Percentiles rank a stretch among this genome's conserved stretches.
Evolutionary conservation across 2,329 filamentous ascomycete genomes (phyloP).

Genomic region (Botryotinia calthae): DNA sequence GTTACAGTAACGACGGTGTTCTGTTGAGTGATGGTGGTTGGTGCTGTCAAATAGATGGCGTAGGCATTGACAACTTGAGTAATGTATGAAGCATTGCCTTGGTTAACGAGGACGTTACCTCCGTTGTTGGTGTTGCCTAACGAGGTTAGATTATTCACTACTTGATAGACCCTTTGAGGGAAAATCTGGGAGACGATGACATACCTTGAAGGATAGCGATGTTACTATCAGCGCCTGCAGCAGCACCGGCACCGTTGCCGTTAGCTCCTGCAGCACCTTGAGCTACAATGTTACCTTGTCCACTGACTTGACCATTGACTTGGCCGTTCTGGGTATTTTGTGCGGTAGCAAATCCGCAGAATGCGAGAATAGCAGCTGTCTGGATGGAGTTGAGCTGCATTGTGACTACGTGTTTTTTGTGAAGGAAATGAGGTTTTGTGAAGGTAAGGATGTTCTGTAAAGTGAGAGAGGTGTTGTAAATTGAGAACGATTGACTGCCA

Average conservation of each 20-base stretch:
- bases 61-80: constrained; percentile 26
- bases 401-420: not conserved
- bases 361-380: not conserved
- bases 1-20: constrained; percentile 20
- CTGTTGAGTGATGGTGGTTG: constrained; percentile 22
- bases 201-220: not conserved
- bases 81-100: not conserved
- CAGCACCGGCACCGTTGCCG: not conserved
- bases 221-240: not conserved
- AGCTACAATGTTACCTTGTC: not conserved
- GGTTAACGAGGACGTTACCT: not conserved
- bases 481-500: not conserved
- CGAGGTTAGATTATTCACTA: not conserved
- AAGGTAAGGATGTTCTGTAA: not conserved
- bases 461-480: not conserved
- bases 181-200: too few species aligned
- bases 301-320: not conserved
- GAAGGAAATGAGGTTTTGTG: not conserved
- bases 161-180: not conserved
- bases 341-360: not conserved
- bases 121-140: not conserved
- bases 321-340: not conserved
- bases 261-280: not conserved
- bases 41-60: constrained; percentile 22
- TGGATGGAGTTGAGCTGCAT: not conserved